Evolutionary conservation across 139 green algal species (phyloP).

Genomic region (Picochlorum costavermella): DNA sequence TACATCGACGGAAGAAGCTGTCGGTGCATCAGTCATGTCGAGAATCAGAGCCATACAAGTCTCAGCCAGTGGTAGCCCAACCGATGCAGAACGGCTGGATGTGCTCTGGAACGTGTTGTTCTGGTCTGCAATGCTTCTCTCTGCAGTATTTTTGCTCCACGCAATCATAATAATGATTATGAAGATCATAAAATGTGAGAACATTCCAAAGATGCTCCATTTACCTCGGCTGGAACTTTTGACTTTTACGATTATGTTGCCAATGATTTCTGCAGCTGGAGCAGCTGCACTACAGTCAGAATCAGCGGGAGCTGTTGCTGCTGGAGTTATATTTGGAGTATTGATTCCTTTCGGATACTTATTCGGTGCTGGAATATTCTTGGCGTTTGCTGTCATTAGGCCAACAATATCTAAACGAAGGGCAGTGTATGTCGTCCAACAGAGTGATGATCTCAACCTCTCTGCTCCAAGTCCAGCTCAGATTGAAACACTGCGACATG

Average conservation of each 20-base stretch:
- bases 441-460: too few relatives aligned
- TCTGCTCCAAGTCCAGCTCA: too few relatives aligned
- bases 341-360: slow-evolving; percentile 16
- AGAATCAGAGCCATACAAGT: slow-evolving; percentile 25
- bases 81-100: slow-evolving; percentile 1
- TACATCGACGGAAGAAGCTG: neutral
- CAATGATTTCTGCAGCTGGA: slow-evolving; percentile 21
- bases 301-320: neutral
- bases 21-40: slow-evolving; percentile 12
- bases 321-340: slow-evolving; percentile 20
- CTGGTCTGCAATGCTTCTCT: slow-evolving; percentile 17
- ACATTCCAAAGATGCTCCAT: slow-evolving; percentile 28
- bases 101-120: slow-evolving; percentile 27
- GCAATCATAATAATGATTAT: neutral
- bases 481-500: too few relatives aligned
- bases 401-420: slow-evolving; percentile 12
- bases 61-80: neutral
- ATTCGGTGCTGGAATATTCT: slow-evolving; percentile 7
- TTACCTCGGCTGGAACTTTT: slow-evolving; percentile 25
- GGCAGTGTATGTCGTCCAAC: slow-evolving; percentile 12
- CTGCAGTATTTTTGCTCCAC: slow-evolving; percentile 12
- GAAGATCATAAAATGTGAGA: neutral
- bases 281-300: slow-evolving; percentile 14
- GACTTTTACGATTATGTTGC: slow-evolving; percentile 27
- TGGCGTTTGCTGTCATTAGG: slow-evolving; percentile 14